These are phyloP conservation scores for Sarocladium kiliense DNA, from an alignment of 2,329 filamentous ascomycete genomes.

Conservation along the genomic window DNA sequence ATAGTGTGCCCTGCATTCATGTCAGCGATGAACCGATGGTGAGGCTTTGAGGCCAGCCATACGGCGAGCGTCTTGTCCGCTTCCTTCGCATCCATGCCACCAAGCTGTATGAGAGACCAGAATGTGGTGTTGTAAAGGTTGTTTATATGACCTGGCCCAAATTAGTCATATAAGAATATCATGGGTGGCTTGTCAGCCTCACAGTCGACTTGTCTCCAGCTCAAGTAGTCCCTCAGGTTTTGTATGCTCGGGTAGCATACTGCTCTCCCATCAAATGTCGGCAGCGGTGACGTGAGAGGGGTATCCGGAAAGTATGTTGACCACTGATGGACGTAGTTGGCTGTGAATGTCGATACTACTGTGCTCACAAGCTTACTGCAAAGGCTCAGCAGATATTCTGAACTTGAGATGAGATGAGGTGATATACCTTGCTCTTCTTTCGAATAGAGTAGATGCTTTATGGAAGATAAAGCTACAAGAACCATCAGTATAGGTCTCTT, in stretches of 20 bases:
- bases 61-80: slow-evolving; percentile 79
- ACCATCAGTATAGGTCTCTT: no score
- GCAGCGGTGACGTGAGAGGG: slow-evolving; percentile 67
- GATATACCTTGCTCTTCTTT: slow-evolving; percentile 69
- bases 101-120: slow-evolving; percentile 79
- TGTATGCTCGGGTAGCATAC: slow-evolving; percentile 80
- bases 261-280: slow-evolving; percentile 88
- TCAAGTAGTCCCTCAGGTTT: slow-evolving; percentile 90
- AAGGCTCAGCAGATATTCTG: slow-evolving; percentile 4
- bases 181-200: slow-evolving; percentile 25
- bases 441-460: slow-evolving; percentile 76
- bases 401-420: neutral
- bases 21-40: neutral
- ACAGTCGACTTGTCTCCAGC: slow-evolving; percentile 97
- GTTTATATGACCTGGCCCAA: slow-evolving; percentile 76
- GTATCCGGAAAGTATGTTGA: slow-evolving; percentile 65
- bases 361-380: slow-evolving; percentile 83
- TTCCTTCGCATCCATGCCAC: slow-evolving; percentile 68
- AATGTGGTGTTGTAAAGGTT: slow-evolving; percentile 98
- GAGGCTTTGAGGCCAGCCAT: slow-evolving; percentile 19
- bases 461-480: slow-evolving; percentile 80
- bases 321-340: slow-evolving; percentile 85
- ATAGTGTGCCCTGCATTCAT: slow-evolving; percentile 63
- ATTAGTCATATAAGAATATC: neutral
- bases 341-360: slow-evolving; percentile 87